Conservation (phyloP, 148 eudicot genomes). For the Polygonum aviculare region DNA sequence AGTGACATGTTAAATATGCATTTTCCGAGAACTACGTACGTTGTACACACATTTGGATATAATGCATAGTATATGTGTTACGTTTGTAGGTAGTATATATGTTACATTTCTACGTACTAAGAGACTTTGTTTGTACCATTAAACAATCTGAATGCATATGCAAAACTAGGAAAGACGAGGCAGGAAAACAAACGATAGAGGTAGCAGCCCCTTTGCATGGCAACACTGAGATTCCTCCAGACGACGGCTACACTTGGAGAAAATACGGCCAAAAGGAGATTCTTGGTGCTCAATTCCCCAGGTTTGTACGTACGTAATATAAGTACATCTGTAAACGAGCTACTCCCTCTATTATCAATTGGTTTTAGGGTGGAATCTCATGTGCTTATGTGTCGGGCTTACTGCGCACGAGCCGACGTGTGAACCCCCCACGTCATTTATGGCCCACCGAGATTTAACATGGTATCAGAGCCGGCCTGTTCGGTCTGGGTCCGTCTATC, state of each 20-base stretch:
- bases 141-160: no score
- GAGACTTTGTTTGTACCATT: neutral
- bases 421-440: no score
- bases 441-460: no score
- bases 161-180: constrained; percentile 25
- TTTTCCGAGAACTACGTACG: neutral
- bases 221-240: constrained; percentile 78
- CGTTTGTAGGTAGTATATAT: neutral
- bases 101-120: neutral
- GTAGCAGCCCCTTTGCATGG: constrained; percentile 61
- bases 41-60: neutral
- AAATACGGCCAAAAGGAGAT: constrained; percentile 93
- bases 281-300: constrained; percentile 55
- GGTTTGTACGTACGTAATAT: constrained; percentile 17
- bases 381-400: no score
- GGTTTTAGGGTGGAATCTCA: no score
- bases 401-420: no score
- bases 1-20: no score
- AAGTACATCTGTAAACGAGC: no score
- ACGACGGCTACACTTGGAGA: constrained; percentile 83
- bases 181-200: constrained; percentile 19
- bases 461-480: no score
- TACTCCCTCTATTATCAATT: no score
- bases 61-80: neutral
- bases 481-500: no score